These are phyloP conservation scores for Dryas alaskensis DNA, from an alignment of 306 rosid species.

Conservation along the genomic window DNA sequence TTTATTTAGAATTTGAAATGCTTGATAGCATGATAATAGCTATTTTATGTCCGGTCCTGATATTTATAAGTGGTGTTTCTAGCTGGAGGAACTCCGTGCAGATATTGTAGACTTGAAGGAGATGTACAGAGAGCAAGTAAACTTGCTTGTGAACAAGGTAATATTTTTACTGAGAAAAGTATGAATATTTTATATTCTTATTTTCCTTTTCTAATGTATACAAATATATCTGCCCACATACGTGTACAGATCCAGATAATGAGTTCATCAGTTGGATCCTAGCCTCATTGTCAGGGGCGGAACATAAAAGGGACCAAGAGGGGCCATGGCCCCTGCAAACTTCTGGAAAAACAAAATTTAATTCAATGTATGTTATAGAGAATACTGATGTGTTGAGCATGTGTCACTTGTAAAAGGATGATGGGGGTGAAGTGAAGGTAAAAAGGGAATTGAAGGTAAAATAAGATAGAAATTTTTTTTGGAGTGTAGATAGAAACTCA, in stretches of 20 bases:
- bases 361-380: no score
- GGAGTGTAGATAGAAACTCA: no score
- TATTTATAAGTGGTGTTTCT: conserved; percentile 30
- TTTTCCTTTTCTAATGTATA: not conserved
- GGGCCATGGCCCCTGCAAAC: no score
- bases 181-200: not conserved
- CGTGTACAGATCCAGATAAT: conserved; percentile 41
- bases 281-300: not conserved
- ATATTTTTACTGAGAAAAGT: not conserved
- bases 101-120: conserved; percentile 98
- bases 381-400: no score
- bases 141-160: conserved; percentile 96
- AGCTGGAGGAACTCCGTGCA: conserved; percentile 99
- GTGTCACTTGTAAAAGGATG: no score
- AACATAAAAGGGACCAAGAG: no score
- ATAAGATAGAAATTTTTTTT: no score
- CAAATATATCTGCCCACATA: not conserved
- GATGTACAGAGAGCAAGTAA: conserved; percentile 99
- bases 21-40: not conserved
- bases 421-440: no score
- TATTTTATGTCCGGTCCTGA: conserved; percentile 18
- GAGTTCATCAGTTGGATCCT: conserved; percentile 27
- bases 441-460: no score
- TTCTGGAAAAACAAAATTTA: no score
- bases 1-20: not conserved